Conservation (phyloP, 2,329 filamentous ascomycete species). For the Didymella pomorum region DNA sequence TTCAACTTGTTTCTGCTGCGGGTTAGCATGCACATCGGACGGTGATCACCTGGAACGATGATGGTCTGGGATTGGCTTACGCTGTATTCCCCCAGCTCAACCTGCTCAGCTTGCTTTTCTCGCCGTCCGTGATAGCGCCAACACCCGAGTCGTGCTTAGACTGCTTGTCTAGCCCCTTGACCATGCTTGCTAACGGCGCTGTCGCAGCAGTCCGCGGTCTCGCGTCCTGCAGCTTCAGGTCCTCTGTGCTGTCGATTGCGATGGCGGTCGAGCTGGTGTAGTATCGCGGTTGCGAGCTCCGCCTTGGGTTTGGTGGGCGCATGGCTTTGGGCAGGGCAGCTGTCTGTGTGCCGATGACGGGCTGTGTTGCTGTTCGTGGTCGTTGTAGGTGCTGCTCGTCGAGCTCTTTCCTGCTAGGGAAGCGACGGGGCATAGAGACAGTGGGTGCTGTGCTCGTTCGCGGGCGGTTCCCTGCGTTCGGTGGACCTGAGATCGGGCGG, state of each 20-base stretch:
- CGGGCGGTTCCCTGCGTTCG: conserved; percentile 3
- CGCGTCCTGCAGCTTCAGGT: conserved; percentile 1
- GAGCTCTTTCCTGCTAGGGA: conserved; percentile 14
- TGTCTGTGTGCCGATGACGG: background rate
- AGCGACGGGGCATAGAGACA: conserved; percentile 7
- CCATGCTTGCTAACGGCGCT: background rate
- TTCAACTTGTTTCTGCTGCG: conserved; percentile 11
- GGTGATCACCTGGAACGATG: background rate
- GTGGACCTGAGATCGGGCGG: conserved; percentile 12
- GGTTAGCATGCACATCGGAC: background rate
- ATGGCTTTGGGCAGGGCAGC: background rate
- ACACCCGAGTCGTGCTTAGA: conserved; percentile 14
- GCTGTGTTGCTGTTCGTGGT: conserved; percentile 14
- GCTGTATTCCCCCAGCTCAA: conserved; percentile 18
- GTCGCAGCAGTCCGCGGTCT: background rate
- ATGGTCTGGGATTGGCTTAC: conserved; percentile 5
- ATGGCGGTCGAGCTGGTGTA: conserved; percentile 20
- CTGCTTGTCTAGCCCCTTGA: conserved; percentile 5
- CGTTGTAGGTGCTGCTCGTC: conserved; percentile 9
- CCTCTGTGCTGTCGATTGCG: conserved; percentile 12
- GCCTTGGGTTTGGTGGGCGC: conserved; percentile 4
- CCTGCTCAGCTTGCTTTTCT: conserved; percentile 12
- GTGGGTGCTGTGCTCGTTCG: conserved; percentile 17
- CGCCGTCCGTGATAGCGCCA: conserved; percentile 4
- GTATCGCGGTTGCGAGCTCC: conserved; percentile 26